Evolutionary conservation across 257 asterid genomes (phyloP).

Genomic region (Buddleja alternifolia): DNA sequence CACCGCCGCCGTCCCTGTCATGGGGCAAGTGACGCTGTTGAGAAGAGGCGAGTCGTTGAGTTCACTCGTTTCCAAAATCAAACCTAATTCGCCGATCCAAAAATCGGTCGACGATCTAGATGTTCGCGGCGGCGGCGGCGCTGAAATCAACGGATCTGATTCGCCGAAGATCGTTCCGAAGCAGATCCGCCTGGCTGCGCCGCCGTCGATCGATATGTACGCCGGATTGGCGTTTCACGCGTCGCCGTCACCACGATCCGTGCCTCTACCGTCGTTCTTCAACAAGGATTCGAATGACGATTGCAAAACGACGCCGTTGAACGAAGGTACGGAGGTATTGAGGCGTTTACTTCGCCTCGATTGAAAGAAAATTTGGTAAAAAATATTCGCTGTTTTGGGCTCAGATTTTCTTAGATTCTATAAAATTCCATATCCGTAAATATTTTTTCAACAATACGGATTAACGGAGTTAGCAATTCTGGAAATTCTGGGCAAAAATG

Average conservation of each 20-base stretch:
- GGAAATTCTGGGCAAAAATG: no score
- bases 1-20: conserved; percentile 8
- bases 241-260: conserved; percentile 15
- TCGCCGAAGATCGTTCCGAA: conserved; percentile 26
- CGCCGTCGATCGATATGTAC: neutral
- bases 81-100: neutral
- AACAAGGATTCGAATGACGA: no score
- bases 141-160: conserved; percentile 13
- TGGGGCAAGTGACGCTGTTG: conserved; percentile 37
- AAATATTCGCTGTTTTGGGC: no score
- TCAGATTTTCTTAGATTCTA: no score
- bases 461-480: no score
- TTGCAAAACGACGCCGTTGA: neutral
- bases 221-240: conserved; percentile 22
- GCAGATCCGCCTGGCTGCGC: conserved; percentile 35
- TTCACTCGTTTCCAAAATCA: conserved; percentile 41
- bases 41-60: conserved; percentile 56
- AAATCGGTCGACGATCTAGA: conserved; percentile 24
- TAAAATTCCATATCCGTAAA: no score
- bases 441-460: no score
- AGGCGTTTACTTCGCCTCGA: no score
- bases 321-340: no score
- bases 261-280: conserved; percentile 16
- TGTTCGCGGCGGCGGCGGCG: conserved; percentile 21
- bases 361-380: no score